phyloP scores from a whole-genome alignment of 2,329 filamentous ascomycete species.

The Tolypocladium ovalisporum region DNA sequence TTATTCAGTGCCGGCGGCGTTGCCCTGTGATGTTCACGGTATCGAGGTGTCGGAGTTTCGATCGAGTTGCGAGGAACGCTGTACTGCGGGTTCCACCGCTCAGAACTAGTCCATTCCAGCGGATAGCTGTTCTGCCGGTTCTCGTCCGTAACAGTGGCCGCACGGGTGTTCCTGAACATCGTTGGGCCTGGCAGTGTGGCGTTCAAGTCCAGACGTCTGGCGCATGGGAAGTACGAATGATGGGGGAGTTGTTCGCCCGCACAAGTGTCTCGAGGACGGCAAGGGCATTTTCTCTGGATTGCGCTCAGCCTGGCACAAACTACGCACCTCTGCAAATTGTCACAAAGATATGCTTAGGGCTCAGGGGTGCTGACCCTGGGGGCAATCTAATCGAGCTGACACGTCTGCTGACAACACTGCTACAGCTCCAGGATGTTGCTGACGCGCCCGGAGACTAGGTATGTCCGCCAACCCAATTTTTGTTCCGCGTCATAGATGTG shows the following conservation, averaged over 20 bases:
- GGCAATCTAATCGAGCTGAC: background rate
- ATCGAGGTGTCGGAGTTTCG: background rate
- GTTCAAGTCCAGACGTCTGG: too few relatives aligned
- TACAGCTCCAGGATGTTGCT: background rate
- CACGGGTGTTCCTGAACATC: background rate
- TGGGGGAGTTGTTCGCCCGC: too few relatives aligned
- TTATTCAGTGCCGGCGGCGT: slow-evolving; percentile 1
- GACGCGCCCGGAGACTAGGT: background rate
- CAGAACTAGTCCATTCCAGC: slow-evolving; percentile 8
- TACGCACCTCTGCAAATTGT: background rate
- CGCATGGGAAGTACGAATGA: too few relatives aligned
- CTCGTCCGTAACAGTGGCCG: background rate
- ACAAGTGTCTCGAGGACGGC: background rate
- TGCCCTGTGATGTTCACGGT: background rate
- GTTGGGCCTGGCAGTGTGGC: background rate
- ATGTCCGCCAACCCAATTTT: background rate
- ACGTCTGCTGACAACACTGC: background rate
- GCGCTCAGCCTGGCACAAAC: background rate
- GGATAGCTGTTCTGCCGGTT: slow-evolving; percentile 4
- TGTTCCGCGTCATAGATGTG: too few relatives aligned
- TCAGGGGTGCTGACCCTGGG: background rate
- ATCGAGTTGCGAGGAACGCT: slow-evolving; percentile 11
- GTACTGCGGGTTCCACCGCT: slow-evolving; percentile 17
- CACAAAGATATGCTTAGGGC: background rate
- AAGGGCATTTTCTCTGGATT: background rate